Conservation (phyloP, 192 early-diverging fungal genomes). For the Backusella westeae region DNA sequence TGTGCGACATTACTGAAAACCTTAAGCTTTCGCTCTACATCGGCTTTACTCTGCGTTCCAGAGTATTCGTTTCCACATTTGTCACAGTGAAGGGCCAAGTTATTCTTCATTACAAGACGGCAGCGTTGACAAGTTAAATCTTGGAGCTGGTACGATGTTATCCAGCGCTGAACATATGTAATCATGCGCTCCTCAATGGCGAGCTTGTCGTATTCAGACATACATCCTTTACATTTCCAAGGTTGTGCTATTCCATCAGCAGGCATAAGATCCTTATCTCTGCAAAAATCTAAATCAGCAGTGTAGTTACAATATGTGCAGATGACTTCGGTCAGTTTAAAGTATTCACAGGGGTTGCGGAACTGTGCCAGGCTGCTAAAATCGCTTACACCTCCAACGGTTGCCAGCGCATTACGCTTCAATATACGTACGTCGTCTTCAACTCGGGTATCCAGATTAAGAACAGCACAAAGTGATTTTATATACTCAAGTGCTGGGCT, state of each 20-base stretch:
- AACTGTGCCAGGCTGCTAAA: constrained; percentile 80
- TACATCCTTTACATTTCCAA: constrained; percentile 81
- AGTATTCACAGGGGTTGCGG: constrained; percentile 78
- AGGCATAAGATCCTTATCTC: constrained; percentile 70
- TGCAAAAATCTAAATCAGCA: constrained; percentile 88
- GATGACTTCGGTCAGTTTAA: constrained; percentile 76
- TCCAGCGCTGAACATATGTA: constrained; percentile 60
- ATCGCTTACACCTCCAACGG: constrained; percentile 73
- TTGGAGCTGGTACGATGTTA: constrained; percentile 85
- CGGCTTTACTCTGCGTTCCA: constrained; percentile 43
- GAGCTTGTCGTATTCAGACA: constrained; percentile 72
- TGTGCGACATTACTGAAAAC: constrained; percentile 65
- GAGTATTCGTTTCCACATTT: constrained; percentile 67
- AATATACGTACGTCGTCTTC: constrained; percentile 78
- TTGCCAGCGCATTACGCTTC: constrained; percentile 71
- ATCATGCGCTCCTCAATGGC: constrained; percentile 84
- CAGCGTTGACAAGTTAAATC: constrained; percentile 85
- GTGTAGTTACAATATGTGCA: constrained; percentile 87
- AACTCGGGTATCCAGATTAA: constrained; percentile 73
- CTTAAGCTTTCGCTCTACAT: constrained; percentile 53
- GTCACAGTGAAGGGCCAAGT: constrained; percentile 70
- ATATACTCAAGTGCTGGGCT: constrained; percentile 85
- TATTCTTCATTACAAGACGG: constrained; percentile 74
- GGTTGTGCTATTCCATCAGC: constrained; percentile 37
- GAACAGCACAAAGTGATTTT: constrained; percentile 72